Evolutionary conservation across 306 rosid species (phyloP).

Genomic region (Cicer yamashitae): DNA sequence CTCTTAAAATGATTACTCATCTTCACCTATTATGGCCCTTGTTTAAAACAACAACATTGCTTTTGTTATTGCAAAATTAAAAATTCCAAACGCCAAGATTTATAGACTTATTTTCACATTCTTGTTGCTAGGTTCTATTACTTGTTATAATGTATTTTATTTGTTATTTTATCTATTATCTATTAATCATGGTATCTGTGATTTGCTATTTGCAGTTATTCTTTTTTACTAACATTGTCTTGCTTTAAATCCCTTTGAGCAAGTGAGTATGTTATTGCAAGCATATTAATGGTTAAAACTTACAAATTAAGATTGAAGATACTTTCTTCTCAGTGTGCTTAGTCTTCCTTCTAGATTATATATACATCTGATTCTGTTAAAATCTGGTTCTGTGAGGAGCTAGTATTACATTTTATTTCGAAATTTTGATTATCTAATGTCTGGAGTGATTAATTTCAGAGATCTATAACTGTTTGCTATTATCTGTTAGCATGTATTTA

Average conservation of each 20-base stretch:
- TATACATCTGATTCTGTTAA: no score
- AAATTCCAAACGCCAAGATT: no score
- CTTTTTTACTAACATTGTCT: not conserved
- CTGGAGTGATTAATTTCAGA: not conserved
- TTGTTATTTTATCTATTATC: not conserved
- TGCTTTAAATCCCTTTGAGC: not conserved
- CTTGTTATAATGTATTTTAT: not conserved
- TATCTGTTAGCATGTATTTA: not conserved
- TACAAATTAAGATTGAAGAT: not conserved
- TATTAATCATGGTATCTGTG: not conserved
- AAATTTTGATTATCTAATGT: not conserved
- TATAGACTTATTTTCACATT: no score
- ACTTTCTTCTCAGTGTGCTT: no score
- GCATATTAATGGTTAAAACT: not conserved
- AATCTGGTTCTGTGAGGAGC: not conserved
- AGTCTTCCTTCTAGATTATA: not conserved
- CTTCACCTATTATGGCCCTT: no score
- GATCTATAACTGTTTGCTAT: not conserved
- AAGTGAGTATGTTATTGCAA: constrained; percentile 7
- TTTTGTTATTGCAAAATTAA: no score
- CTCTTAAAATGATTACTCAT: no score
- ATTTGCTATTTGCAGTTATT: not conserved
- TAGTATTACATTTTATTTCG: constrained; percentile 1
- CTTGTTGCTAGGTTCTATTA: no score
- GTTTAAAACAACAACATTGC: no score